Evolutionary conservation across 768 basidiomycete species (phyloP), one percentile per base, ranked within the genome.

Genomic region (Cystofilobasidium capitatum): DNA sequence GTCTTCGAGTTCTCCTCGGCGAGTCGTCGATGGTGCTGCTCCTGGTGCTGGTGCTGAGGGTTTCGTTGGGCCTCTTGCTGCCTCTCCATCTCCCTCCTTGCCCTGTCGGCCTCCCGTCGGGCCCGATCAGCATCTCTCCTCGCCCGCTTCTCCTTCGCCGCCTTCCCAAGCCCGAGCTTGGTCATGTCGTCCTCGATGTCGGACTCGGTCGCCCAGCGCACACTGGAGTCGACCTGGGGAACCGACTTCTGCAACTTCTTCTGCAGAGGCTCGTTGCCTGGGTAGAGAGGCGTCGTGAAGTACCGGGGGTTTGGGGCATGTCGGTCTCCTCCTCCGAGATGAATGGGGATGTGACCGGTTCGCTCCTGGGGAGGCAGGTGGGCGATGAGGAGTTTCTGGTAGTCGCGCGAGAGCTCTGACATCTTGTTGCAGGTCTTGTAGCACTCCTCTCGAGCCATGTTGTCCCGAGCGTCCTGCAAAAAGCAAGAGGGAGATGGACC

Each of bases 101-200:
- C 51, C 12, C 51, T 26, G 2, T 55, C 51, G 31, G 51, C 51
- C 8, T 55, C 51, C 29, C 51, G 51, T 31, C 29, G 29, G 29
- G 51, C 51, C 51, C 51, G 51, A 10, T 55, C 51, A 1, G 51
- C 51, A 9, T 55, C 51, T 31, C n/a, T 29, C 17, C 51, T 26
- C 51, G 51, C 51, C 14, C 29, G 26, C 51, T 33, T 31, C 51
- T 55, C 51, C 51, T 55, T 55, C 9, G 51, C 51, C 3, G 51
- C 51, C 29, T 31, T 26, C 3, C 51, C 51, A 31, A 55, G 3
- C 1, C 51, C 51, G 51, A 55, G 51, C 51, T 55, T 55, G 14
- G 51, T 20, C 29, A 55, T 4, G 51, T 55, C 51, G 51, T 55
- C 51, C 51, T 55, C 51, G 51, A 55, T 33, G 51, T 55, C 51